Base-by-base conservation (phyloP, 1,284 basidiomycete genomes). In the Puccinia coronata region DNA sequence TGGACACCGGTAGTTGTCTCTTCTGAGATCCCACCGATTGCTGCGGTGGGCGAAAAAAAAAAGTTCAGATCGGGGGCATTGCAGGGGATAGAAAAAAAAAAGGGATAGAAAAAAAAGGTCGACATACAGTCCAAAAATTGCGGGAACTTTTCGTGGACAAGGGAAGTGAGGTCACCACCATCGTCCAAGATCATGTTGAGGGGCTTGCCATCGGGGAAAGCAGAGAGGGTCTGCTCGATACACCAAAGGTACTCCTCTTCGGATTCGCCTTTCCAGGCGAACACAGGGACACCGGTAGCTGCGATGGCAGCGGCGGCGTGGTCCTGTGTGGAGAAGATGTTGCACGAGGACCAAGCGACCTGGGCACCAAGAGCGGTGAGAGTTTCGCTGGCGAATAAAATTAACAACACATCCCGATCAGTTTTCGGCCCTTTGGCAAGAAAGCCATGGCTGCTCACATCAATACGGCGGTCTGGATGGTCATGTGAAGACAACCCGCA, bases 181-280 rank as follows among this genome's bases (percentile, higher is more conserved):
- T 99, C 96, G 86, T 99, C 96, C 87, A 99, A 92, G 88, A 99
- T 99, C 95, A 99, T 93, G 92, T 99, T 99, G 86, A 97, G 89
- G 81, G 92, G 87, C 88, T 97, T 89, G 85, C 92, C 92, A 84
- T 87, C 86, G 82, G 88, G 87, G 87, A 88, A 88, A 65, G 92
- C 94, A 84, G 91, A 87, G 84, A 99, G 88, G 80, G 94, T 94
- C 89, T 99, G 97, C 87, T 98, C 95, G 84, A 99, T 95, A 87
- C 95, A 97, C 96, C 97, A 99, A 84, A 89, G 87, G 89, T 98
- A 99, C 88, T 99, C 96, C 88, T 98, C 96, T 87, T 99, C 97
- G 82, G 96, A 97, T 90, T 99, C 96, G 82, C 97, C 97, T 90
- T 99, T 99, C 96, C 96, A 99, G 83, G 96, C 97, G 87, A 92